Conservation (phyloP, 805 yeast genomes). For the Monosporozyma unispora region DNA sequence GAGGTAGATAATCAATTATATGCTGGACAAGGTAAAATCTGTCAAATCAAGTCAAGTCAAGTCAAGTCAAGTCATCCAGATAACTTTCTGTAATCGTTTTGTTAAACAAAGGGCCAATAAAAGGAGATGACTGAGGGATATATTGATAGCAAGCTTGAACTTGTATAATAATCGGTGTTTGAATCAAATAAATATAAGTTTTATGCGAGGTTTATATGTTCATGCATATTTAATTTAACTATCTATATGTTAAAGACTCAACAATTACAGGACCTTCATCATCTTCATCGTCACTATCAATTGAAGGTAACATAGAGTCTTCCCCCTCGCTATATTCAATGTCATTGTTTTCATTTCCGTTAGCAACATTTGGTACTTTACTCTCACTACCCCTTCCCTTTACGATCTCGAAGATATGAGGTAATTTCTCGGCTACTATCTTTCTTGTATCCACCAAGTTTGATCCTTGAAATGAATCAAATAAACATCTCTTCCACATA, state of each 20-base stretch:
- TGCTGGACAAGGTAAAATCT: too few species aligned
- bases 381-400: too few species aligned
- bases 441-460: not conserved
- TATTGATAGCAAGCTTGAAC: too few species aligned
- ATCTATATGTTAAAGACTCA: not conserved
- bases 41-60: too few species aligned
- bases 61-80: too few species aligned
- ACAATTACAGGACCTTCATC: conserved; percentile 9
- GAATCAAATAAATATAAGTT: too few species aligned
- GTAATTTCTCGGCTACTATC: conserved; percentile 1
- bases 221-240: not conserved
- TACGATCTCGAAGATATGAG: not conserved
- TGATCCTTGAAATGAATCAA: conserved; percentile 10
- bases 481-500: conserved; percentile 15
- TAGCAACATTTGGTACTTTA: not conserved
- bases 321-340: not conserved
- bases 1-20: too few species aligned
- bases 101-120: too few species aligned
- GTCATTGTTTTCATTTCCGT: not conserved
- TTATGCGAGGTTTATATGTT: too few species aligned
- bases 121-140: too few species aligned
- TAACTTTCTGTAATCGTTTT: too few species aligned
- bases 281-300: not conserved
- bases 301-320: conserved; percentile 1
- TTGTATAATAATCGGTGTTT: too few species aligned